Evolutionary conservation across 345 rosid genomes (phyloP).

Genomic region (Luvunga scandens): DNA sequence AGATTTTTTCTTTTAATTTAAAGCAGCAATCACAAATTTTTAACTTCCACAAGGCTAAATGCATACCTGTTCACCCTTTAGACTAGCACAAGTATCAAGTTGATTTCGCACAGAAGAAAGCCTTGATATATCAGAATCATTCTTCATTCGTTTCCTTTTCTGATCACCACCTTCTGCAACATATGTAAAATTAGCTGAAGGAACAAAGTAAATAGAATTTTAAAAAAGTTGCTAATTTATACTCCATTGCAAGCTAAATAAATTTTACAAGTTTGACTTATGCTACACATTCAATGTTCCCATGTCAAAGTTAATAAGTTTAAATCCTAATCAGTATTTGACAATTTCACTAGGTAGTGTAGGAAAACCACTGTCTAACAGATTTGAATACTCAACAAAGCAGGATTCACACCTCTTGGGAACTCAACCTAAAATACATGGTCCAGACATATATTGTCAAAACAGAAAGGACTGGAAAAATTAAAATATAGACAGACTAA

Average conservation of each 20-base stretch:
- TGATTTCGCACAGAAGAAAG: constrained; percentile 66
- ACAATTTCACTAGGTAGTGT: not conserved
- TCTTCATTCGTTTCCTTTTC: constrained; percentile 72
- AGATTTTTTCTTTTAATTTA: not conserved
- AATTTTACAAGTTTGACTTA: not conserved
- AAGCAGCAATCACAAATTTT: constrained; percentile 3
- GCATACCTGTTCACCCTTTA: constrained; percentile 89
- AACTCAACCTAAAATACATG: not conserved
- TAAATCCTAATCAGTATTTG: not conserved
- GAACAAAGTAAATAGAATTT: constrained; percentile 10
- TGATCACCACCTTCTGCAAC: constrained; percentile 76
- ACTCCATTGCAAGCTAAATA: constrained; percentile 1
- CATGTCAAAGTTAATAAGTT: not conserved
- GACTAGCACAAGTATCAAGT: constrained; percentile 62
- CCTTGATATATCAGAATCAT: constrained; percentile 66
- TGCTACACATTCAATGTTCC: not conserved
- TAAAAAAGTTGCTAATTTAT: not conserved
- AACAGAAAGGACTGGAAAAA: not conserved
- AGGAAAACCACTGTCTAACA: not conserved
- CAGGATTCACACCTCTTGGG: not conserved
- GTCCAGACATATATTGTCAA: not conserved
- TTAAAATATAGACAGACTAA: not conserved
- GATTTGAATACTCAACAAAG: not conserved
- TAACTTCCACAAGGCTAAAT: constrained; percentile 3
- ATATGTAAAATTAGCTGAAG: constrained; percentile 28